phyloP scores from a whole-genome alignment of 2,329 filamentous ascomycete species.

The Aphanoascus verrucosus region DNA sequence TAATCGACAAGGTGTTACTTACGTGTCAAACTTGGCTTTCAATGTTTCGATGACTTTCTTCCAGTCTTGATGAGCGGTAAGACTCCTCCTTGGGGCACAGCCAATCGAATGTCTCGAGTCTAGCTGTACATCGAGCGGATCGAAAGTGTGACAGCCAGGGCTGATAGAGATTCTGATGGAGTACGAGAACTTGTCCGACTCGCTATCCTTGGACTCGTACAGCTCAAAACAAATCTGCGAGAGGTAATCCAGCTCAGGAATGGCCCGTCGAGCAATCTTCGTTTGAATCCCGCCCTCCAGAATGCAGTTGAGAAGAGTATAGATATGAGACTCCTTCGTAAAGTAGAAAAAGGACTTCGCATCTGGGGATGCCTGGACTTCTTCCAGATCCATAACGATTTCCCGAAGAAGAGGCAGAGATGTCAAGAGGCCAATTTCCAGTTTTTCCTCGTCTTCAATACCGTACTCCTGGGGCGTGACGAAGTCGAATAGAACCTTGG shows the following conservation, averaged over 20 bases:
- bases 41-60: slow-evolving; percentile 93
- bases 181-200: slow-evolving; percentile 73
- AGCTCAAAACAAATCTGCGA: slow-evolving; percentile 97
- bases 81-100: slow-evolving; percentile 75
- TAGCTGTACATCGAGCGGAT: slow-evolving; percentile 89
- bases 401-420: slow-evolving; percentile 89
- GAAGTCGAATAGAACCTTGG: slow-evolving; percentile 94
- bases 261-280: slow-evolving; percentile 89
- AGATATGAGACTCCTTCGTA: slow-evolving; percentile 97
- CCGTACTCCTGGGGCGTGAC: slow-evolving; percentile 98
- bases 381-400: slow-evolving; percentile 92
- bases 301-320: slow-evolving; percentile 95
- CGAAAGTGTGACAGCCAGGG: slow-evolving; percentile 91
- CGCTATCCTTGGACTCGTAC: slow-evolving; percentile 82
- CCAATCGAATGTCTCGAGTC: slow-evolving; percentile 96
- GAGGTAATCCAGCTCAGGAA: slow-evolving; percentile 93
- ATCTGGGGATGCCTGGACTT: slow-evolving; percentile 88
- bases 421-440: slow-evolving; percentile 94
- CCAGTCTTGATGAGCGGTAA: slow-evolving; percentile 91
- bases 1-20: slow-evolving; percentile 32
- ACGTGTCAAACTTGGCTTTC: slow-evolving; percentile 90
- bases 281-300: slow-evolving; percentile 93
- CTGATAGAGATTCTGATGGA: slow-evolving; percentile 93
- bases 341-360: slow-evolving; percentile 98
- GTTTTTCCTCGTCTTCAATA: slow-evolving; percentile 87